A percentile compares a stretch with the other conserved stretches of the same genome.
phyloP scores from a whole-genome alignment of 345 rosid species.

The Dimocarpus longan region DNA sequence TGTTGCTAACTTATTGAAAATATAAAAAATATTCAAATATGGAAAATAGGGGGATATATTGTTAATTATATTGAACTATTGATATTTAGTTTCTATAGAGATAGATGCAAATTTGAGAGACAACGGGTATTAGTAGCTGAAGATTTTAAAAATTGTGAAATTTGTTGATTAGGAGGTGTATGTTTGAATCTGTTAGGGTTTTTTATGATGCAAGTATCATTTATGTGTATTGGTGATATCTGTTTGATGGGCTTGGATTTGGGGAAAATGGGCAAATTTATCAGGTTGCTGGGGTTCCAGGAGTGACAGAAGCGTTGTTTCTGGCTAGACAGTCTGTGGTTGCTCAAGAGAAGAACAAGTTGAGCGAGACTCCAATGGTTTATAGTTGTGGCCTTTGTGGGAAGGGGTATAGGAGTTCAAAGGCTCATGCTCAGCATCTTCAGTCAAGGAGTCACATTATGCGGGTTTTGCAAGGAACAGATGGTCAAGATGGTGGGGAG shows the following conservation, averaged over 20 bases:
- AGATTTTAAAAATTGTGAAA: not conserved
- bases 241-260: conserved; percentile 3
- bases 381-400: conserved; percentile 73
- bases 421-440: conserved; percentile 89
- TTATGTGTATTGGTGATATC: not conserved
- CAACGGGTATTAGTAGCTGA: not conserved
- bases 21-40: no score
- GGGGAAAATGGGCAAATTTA: not conserved
- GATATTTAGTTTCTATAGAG: no score
- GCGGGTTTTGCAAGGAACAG: conserved; percentile 60
- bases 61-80: no score
- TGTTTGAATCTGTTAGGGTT: not conserved
- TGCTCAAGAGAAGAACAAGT: conserved; percentile 62
- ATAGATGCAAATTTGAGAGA: no score
- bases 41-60: no score
- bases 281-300: conserved; percentile 97
- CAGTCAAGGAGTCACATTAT: conserved; percentile 63
- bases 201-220: not conserved
- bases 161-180: not conserved
- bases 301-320: conserved; percentile 85
- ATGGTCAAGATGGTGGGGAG: conserved; percentile 48
- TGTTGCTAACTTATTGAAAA: no score
- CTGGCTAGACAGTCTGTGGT: conserved; percentile 74
- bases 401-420: conserved; percentile 82
- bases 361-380: conserved; percentile 61